Conservation (phyloP, 202 grass and related monocot species). For the Bolboschoenoplectus hybrid region DNA sequence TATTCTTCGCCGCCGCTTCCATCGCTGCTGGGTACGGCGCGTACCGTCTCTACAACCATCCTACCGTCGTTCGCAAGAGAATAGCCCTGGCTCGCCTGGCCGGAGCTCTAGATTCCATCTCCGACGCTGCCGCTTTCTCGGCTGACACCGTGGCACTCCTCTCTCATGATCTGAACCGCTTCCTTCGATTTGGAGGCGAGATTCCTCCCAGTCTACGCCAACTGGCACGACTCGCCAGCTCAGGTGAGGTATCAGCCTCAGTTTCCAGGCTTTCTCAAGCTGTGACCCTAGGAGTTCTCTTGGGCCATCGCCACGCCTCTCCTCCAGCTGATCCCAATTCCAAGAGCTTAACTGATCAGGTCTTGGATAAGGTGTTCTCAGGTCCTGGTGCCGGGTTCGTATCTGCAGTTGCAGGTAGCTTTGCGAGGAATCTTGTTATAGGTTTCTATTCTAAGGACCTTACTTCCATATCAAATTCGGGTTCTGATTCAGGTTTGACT, state of each 20-base stretch:
- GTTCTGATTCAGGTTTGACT: constrained; percentile 23
- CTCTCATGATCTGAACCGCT: constrained; percentile 58
- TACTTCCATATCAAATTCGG: not conserved
- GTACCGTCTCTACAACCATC: constrained; percentile 64
- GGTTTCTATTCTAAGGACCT: constrained; percentile 49
- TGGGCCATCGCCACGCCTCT: constrained; percentile 41
- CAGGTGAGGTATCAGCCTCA: constrained; percentile 54
- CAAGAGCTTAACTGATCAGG: constrained; percentile 46
- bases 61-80: constrained; percentile 50
- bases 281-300: constrained; percentile 57
- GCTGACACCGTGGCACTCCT: constrained; percentile 46
- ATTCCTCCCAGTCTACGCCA: constrained; percentile 58
- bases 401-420: constrained; percentile 60
- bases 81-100: constrained; percentile 53
- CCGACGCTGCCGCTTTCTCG: constrained; percentile 51
- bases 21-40: constrained; percentile 37
- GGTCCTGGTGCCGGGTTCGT: constrained; percentile 55
- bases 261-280: constrained; percentile 59
- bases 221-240: constrained; percentile 57
- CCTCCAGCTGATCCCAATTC: not conserved
- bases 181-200: constrained; percentile 66
- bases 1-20: constrained; percentile 38
- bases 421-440: constrained; percentile 61
- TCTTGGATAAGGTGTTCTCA: constrained; percentile 67
- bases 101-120: constrained; percentile 49